Base-by-base conservation (phyloP, 768 basidiomycete species). In the Lactarius tabidus region DNA sequence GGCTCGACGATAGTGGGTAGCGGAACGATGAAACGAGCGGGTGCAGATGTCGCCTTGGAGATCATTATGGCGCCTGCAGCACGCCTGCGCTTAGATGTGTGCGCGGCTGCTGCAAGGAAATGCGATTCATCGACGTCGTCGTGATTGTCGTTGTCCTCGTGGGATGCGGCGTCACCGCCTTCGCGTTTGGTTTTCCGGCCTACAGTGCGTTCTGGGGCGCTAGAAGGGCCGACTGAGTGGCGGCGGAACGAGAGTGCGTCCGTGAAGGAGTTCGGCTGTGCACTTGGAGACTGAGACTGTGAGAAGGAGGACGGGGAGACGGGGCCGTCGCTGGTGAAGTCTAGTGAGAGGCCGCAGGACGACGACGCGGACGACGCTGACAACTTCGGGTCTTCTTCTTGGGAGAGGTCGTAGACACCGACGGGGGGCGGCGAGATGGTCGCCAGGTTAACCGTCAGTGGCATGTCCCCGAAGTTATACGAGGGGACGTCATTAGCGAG, bases 181-280 rank as follows among this genome's bases (percentile, higher is more conserved):
- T 39, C 51, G 12, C 54, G 48, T 38, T 60, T 65, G 0, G 66
- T 33, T 15, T 65, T 60, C 29, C 18, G 26, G 26, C 28, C 45
- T 15, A 57, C 54, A 2, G 14, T 45, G 17, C 63, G 36, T 6
- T 31, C 6, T 20, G 41, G 9, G 8, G 38, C 28, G 6, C 39
- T 26, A 17, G 67, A 8, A 5, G 45, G 54, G 14, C 31, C 33
- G 31, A 57, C 10, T 1, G 64, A 65, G 48, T 60, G 64, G 4
- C 38, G 29, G 45, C 58, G 36, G 20, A 29, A 56, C 6, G 55
- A 41, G 3, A 35, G n/a, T 3, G 41, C 8, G 7, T 31, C 41
- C 1, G 6, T 14, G 23, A 26, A 36, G 26, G 51, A 4, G 31
- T 31, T 33, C 1, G n/a, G 41, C 6, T 31, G 43, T 5, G 18